Evolutionary conservation across 1,284 basidiomycete genomes (phyloP), one percentile per base, ranked within the genome.

Genomic region (Termitomyces sp.): DNA sequence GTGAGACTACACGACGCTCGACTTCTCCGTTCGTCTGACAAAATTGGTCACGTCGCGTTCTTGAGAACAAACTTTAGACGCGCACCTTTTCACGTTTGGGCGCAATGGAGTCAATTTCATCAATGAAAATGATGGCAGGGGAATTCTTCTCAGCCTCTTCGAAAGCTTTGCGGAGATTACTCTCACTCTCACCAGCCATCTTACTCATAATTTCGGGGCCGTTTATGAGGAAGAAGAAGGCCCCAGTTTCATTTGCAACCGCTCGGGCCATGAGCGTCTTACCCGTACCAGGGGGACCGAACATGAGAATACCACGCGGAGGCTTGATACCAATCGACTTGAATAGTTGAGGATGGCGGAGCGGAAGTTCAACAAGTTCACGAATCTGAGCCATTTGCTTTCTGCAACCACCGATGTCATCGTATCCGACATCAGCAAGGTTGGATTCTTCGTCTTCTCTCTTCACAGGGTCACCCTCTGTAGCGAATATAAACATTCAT

Each of bases 241-340:
- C 97, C 50, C 97, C 96, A 28, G 96, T 99, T 74, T 99, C 97
- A 69, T 99, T 99, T 58, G 96, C 97, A 40, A 99, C 97, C 9
- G 97, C 97, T 63, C 97, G 88, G 41, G 97, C 96, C 96, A 99
- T 99, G 58, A 97, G 81, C 9, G 94, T 97, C 76, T 97, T 97
- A 79, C 94, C 94, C 21, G 94, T 97, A 79, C 94, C 94, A 37
- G 94, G 94, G 58, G 94, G 94, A 57, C 94, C 94, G 64, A 83
- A 97, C 92, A 97, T 90, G 59, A 97, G 86, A 62, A 97, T 93
- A 80, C 94, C 94, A 62, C 97, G 91, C 35, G 97, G 97, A 33
- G 96, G 97, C 75, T 98, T 99, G 82, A 99, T 99, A 84, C 96
- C 96, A 66, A 99, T 99, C 21, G 93, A 95, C 73, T 99, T 99